Evolutionary conservation across 371 early-diverging fungal species (phyloP), one percentile per base, ranked within the genome.

Genomic region (Coemansia sp.): DNA sequence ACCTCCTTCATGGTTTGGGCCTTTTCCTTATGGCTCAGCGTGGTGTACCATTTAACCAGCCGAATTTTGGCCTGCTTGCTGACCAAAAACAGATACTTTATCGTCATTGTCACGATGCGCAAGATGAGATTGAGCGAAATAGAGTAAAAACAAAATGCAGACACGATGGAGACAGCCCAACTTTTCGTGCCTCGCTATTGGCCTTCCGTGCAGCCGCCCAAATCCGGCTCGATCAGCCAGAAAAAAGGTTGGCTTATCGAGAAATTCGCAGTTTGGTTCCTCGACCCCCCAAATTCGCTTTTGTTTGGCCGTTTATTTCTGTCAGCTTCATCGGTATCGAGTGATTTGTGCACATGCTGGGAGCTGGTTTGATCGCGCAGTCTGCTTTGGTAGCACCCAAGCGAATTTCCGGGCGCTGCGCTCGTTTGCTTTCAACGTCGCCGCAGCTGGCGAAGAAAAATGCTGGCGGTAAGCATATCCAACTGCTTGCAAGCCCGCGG

Each of bases 11-110:
- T 87, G 66, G 92, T 93, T 78, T 96, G 96, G 49, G 86, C 76
- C 79, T 95, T 97, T 71, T 97, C 96, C 81, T 95, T 96, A 16
- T 84, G 84, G 42, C 89, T 82, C 67, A 95, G 84, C 35, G 95
- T 92, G 6, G 87, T 83, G 80, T 94, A 98, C 98, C 98, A 98
- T 80, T 97, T 96, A 56, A 92, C 90, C 55, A 97, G 85, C 13
- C 99, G 89, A 31, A 96, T 59, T 42, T 50, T 50, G 42, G 26
- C 26, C 26, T 26, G 26, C 26, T 26, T 26, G 26, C 26, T 26
- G 26, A 26, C 26, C 26, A 26, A 26, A 26, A 26, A 26, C 26
- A 26, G 26, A 26, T 26, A 26, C 26, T 26, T 26, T 26, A 26
- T 26, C 26, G 26, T 26, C 26, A 26, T 26, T 26, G 26, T 26